These are phyloP conservation scores for Tieghemiomyces parasiticus DNA, from an alignment of 192 early-diverging fungal species.

Conservation along the genomic window DNA sequence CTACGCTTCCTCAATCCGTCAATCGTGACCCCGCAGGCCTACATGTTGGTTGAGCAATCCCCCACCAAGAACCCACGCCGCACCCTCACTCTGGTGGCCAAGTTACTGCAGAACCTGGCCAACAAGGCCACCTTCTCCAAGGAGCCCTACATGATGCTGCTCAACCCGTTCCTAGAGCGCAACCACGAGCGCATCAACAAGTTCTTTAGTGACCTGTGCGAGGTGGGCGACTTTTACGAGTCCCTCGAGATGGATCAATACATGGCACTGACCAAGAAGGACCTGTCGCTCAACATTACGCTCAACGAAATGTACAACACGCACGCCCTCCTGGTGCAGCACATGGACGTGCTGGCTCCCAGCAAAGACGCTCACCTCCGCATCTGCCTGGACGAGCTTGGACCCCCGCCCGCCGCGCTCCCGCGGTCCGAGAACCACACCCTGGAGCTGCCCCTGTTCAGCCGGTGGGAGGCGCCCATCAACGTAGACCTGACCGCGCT, in stretches of 20 bases:
- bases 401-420: constrained; percentile 47
- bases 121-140: constrained; percentile 87
- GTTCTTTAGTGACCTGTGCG: constrained; percentile 86
- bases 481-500: constrained; percentile 39
- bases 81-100: constrained; percentile 83
- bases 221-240: constrained; percentile 92
- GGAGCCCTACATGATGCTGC: constrained; percentile 79
- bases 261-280: constrained; percentile 85
- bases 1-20: constrained; percentile 96
- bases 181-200: constrained; percentile 73
- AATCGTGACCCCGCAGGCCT: constrained; percentile 89
- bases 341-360: constrained; percentile 64
- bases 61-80: constrained; percentile 68
- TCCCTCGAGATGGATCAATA: constrained; percentile 97
- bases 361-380: constrained; percentile 68
- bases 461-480: constrained; percentile 72
- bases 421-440: constrained; percentile 65
- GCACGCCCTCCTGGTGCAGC: constrained; percentile 66
- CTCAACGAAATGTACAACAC: constrained; percentile 94
- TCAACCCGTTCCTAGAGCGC: constrained; percentile 79
- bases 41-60: constrained; percentile 76
- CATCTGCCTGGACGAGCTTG: constrained; percentile 63
- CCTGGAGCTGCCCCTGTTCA: constrained; percentile 56
- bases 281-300: constrained; percentile 75
- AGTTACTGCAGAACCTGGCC: constrained; percentile 88